These are phyloP conservation scores for Mrakiaceae sp. DNA, from an alignment of 1,284 basidiomycete genomes.

Conservation along the genomic window DNA sequence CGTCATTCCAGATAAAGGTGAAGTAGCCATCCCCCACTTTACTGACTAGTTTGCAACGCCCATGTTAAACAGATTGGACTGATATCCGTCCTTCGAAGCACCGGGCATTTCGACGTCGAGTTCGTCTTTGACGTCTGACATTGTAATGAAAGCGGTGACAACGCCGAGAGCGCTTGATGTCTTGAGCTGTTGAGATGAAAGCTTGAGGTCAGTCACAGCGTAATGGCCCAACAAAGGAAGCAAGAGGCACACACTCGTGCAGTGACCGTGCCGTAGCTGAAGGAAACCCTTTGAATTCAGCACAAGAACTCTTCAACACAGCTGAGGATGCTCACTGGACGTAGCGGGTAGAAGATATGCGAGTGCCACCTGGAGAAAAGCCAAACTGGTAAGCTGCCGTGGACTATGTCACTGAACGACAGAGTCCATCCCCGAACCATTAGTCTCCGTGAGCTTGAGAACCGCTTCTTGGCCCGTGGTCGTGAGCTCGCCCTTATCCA, in stretches of 20 bases:
- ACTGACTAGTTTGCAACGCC: neutral
- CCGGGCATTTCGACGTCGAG: slow-evolving; percentile 4
- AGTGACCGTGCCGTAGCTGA: slow-evolving; percentile 57
- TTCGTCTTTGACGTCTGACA: slow-evolving; percentile 59
- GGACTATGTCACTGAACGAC: neutral
- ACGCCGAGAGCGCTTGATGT: slow-evolving; percentile 51
- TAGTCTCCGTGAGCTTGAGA: slow-evolving; percentile 51
- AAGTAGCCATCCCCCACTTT: neutral
- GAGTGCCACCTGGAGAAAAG: slow-evolving; percentile 45
- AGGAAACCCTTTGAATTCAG: too few relatives aligned
- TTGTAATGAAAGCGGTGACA: slow-evolving; percentile 71
- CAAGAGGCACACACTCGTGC: slow-evolving; percentile 31
- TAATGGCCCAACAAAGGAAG: too few relatives aligned
- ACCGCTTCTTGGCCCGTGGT: slow-evolving; percentile 50
- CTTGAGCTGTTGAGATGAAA: slow-evolving; percentile 34
- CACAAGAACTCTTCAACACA: too few relatives aligned
- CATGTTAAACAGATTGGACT: neutral
- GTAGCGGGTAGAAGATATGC: slow-evolving; percentile 65
- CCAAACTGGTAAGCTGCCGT: slow-evolving; percentile 17
- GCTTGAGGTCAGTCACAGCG: too few relatives aligned
- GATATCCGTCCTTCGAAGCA: neutral
- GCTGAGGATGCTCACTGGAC: slow-evolving; percentile 37
- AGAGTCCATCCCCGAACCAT: slow-evolving; percentile 28
- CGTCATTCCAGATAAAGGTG: too few relatives aligned
- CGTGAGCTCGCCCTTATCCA: slow-evolving; percentile 55